These are phyloP conservation scores for Camellia granthamiana DNA, from an alignment of 148 eudicot genomes.

Conservation along the genomic window DNA sequence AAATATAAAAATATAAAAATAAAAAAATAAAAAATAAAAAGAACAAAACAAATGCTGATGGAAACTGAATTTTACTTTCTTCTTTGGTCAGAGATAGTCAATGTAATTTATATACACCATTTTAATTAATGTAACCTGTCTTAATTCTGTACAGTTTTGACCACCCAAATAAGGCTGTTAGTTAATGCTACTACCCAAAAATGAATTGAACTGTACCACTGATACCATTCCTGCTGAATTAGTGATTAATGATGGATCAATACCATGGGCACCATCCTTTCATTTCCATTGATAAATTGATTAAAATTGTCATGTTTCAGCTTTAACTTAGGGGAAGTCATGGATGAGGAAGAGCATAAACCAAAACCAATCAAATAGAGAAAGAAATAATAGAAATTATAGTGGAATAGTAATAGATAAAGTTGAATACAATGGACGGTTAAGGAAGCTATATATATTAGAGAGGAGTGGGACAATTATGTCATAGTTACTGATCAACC, in stretches of 20 bases:
- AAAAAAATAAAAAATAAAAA: too few relatives aligned
- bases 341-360: too few relatives aligned
- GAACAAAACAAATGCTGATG: not conserved
- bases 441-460: too few relatives aligned
- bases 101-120: not conserved
- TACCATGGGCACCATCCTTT: not conserved
- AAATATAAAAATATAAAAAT: too few relatives aligned
- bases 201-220: not conserved
- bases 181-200: not conserved
- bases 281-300: not conserved
- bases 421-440: too few relatives aligned
- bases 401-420: too few relatives aligned
- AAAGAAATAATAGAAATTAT: too few relatives aligned
- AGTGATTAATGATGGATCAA: not conserved
- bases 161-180: not conserved
- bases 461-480: too few relatives aligned
- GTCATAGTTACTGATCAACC: too few relatives aligned
- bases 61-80: not conserved
- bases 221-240: not conserved
- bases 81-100: not conserved
- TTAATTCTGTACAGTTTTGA: not conserved
- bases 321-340: too few relatives aligned
- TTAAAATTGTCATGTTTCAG: too few relatives aligned
- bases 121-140: not conserved
- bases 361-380: too few relatives aligned